Percentiles rank a stretch among this genome's conserved stretches.
Conservation (phyloP, 1,139 yeast genomes). For the Geotrichum reessii region DNA sequence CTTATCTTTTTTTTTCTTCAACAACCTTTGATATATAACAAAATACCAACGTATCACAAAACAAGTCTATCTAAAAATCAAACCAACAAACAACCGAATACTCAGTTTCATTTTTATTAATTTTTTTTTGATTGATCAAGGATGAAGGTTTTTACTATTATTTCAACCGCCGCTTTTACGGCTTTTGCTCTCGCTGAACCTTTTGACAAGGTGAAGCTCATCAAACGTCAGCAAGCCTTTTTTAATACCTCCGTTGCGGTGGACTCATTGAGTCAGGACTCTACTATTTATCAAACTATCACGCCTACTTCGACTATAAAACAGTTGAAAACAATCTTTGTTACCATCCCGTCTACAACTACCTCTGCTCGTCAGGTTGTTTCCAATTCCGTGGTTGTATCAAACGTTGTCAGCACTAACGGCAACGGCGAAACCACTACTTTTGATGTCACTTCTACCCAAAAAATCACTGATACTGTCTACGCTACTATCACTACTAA, state of each 20-base stretch:
- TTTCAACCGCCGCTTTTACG: constrained; percentile 1
- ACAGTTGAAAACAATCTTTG: constrained; percentile 2
- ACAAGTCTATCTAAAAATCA: too few relatives aligned
- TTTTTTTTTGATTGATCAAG: not conserved
- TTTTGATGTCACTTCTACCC: constrained; percentile 8
- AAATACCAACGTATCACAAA: too few relatives aligned
- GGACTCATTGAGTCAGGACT: not conserved
- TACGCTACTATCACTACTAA: constrained; percentile 9
- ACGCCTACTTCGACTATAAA: constrained; percentile 9
- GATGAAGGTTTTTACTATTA: constrained; percentile 7
- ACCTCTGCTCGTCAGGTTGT: not conserved
- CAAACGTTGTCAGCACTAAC: constrained; percentile 1
- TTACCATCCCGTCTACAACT: constrained; percentile 1
- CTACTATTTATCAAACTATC: not conserved
- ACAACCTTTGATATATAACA: too few relatives aligned
- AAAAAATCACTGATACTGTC: constrained; percentile 1
- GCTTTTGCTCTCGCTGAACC: constrained; percentile 2
- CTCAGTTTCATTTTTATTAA: not conserved
- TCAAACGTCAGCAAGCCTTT: constrained; percentile 7
- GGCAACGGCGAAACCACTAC: not conserved
- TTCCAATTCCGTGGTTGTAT: not conserved
- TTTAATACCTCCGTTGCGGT: constrained; percentile 1
- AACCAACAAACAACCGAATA: not conserved
- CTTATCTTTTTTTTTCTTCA: not conserved
- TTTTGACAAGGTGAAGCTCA: not conserved